Percentiles rank a stretch among this genome's conserved stretches.
Conservation (phyloP, 345 rosid species). For the Euclidium syriacum region DNA sequence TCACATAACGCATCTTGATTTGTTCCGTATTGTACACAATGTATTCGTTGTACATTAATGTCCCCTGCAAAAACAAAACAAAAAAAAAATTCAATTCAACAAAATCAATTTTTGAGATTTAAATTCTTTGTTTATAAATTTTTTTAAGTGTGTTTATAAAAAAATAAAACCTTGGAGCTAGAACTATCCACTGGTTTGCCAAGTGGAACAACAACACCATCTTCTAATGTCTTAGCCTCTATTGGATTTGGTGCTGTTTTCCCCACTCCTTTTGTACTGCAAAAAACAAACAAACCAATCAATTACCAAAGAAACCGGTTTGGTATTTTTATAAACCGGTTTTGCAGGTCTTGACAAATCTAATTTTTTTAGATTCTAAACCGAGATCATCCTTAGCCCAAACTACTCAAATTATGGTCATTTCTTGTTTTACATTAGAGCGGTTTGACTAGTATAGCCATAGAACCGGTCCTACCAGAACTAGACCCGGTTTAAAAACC, state of each 20-base stretch:
- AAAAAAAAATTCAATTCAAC: too few species aligned
- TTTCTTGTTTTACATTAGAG: too few species aligned
- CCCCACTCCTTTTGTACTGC: conserved; percentile 84
- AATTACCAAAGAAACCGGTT: too few species aligned
- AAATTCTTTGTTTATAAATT: too few species aligned
- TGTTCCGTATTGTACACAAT: conserved; percentile 81
- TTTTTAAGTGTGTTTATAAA: neutral
- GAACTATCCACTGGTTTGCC: conserved; percentile 60
- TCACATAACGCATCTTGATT: conserved; percentile 69
- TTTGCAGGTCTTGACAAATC: neutral
- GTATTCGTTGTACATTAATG: conserved; percentile 69
- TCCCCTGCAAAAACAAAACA: conserved; percentile 48
- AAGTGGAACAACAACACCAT: conserved; percentile 64
- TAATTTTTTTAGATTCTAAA: neutral
- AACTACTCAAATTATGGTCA: neutral
- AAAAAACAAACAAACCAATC: conserved; percentile 17
- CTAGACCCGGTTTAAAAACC: neutral
- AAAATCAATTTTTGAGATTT: too few species aligned
- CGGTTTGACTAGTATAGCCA: too few species aligned
- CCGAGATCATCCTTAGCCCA: neutral
- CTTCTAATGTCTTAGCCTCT: conserved; percentile 54
- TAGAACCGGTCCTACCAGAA: neutral
- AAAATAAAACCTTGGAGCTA: conserved; percentile 23
- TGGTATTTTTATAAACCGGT: too few species aligned
- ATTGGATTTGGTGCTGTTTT: conserved; percentile 59